Evolutionary conservation across 2,329 filamentous ascomycete species (phyloP), one percentile per base, ranked within the genome.

Genomic region (Fusarium anguioides): DNA sequence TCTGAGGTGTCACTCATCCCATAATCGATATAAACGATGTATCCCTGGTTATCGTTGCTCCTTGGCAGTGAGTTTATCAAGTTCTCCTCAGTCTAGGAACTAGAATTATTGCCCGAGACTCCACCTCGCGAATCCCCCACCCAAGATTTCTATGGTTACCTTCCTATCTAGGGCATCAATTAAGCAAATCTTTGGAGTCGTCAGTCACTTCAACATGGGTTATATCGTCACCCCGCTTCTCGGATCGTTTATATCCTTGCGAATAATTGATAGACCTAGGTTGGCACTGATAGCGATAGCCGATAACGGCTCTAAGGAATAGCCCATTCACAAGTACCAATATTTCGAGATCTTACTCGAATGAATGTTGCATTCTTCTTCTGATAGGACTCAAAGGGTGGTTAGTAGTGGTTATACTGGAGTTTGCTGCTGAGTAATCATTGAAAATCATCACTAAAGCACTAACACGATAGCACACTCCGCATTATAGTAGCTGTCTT

Each of bases 111-210:
- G 41, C 17, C 58, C 58, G 58, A 60, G 23, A 45, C 45, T 63
- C 60, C 58, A 63, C 60, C 29, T 41, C 18, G 14, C 23, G 14
- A n/a, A 36, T 45, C 58, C 44, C 60, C 57, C 37, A 27, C 49
- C 14, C 27, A 50, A 39, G 27, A 15, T 31, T 5, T 39, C 1
- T 14, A 20, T 29, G 40, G 20, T 17, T 50, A 63, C 60, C 59
- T 63, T 63, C 60, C 60, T 63, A 63, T 44, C 42, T 45, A 11
- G 59, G 60, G 35, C 50, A 35, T 58, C 15, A 24, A 36, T 50
- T 47, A 58, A 63, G 58, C 24, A 47, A 58, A 56, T 63, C 50
- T 40, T 50, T 58, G 64, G 27, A 40, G 60, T 63, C 50, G 50
- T 57, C 44, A 24, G 24, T 50, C 39, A 47, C 48, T 21, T 14